Conservation (phyloP, 164 flowering plant genomes). For the Sedum album region DNA sequence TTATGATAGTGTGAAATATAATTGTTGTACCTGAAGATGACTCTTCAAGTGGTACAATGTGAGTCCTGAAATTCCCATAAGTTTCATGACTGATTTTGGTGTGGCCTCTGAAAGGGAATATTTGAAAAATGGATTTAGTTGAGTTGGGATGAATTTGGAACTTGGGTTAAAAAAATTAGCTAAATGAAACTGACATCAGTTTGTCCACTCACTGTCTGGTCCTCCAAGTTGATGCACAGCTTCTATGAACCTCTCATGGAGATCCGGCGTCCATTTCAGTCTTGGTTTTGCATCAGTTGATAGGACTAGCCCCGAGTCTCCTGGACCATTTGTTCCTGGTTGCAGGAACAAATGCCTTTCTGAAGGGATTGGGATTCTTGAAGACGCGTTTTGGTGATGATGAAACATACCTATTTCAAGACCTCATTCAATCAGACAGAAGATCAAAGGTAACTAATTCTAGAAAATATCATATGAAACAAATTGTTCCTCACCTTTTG, state of each 20-base stretch:
- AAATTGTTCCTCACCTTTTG: background rate
- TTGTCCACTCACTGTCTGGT: background rate
- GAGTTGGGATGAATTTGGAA: background rate
- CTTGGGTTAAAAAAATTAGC: background rate
- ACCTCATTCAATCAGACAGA: background rate
- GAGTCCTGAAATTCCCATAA: background rate
- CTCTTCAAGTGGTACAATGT: background rate
- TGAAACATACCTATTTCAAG: background rate
- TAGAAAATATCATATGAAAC: too few species aligned
- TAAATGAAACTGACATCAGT: background rate
- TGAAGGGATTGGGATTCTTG: background rate
- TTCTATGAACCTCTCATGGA: background rate
- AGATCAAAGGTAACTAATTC: too few species aligned
- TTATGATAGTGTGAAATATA: background rate
- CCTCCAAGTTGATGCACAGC: background rate
- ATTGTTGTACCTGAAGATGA: background rate
- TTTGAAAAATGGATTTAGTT: background rate
- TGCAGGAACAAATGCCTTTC: background rate
- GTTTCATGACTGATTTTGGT: background rate
- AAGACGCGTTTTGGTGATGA: background rate
- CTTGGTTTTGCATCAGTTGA: background rate
- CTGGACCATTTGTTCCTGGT: background rate
- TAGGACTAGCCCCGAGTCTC: background rate
- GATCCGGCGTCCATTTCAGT: background rate
- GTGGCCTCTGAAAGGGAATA: background rate